Percentiles rank a stretch among this genome's conserved stretches.
Conservation (phyloP, 176 grass and related monocot species). For the Rhynchospora tenuis region DNA sequence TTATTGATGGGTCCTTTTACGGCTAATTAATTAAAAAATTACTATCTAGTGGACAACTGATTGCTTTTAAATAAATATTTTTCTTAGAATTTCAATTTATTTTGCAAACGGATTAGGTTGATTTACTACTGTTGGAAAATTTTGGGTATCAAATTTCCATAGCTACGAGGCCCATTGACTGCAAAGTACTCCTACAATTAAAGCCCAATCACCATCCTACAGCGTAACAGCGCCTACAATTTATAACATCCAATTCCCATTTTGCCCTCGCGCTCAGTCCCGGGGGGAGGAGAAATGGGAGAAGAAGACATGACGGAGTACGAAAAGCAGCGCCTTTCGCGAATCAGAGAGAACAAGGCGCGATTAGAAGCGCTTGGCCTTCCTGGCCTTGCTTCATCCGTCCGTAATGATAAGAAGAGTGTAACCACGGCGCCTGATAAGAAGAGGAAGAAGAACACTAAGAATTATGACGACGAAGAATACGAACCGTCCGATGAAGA, state of each 20-base stretch:
- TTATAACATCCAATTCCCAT: neutral
- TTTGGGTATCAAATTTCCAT: neutral
- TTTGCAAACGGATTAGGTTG: neutral
- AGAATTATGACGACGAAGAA: slow-evolving; percentile 51
- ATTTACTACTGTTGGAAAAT: neutral
- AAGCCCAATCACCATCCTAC: neutral
- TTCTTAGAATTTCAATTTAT: neutral
- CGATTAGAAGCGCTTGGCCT: slow-evolving; percentile 61
- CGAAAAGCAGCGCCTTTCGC: slow-evolving; percentile 53
- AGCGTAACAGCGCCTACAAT: neutral
- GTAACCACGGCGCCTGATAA: neutral
- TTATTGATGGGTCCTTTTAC: neutral
- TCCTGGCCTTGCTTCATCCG: slow-evolving; percentile 41
- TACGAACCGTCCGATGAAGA: slow-evolving; percentile 50
- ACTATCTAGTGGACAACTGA: neutral
- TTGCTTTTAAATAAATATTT: neutral
- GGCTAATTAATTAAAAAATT: neutral
- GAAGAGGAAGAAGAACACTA: slow-evolving; percentile 28
- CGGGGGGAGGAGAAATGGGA: slow-evolving; percentile 21
- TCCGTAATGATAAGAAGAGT: slow-evolving; percentile 6
- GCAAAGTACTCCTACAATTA: neutral
- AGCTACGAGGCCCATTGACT: neutral
- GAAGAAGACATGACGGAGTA: slow-evolving; percentile 42
- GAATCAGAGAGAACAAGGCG: slow-evolving; percentile 73
- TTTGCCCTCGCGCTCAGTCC: slow-evolving; percentile 25